phyloP scores from a whole-genome alignment of 768 basidiomycete genomes.

The Boletus rubropictus region DNA sequence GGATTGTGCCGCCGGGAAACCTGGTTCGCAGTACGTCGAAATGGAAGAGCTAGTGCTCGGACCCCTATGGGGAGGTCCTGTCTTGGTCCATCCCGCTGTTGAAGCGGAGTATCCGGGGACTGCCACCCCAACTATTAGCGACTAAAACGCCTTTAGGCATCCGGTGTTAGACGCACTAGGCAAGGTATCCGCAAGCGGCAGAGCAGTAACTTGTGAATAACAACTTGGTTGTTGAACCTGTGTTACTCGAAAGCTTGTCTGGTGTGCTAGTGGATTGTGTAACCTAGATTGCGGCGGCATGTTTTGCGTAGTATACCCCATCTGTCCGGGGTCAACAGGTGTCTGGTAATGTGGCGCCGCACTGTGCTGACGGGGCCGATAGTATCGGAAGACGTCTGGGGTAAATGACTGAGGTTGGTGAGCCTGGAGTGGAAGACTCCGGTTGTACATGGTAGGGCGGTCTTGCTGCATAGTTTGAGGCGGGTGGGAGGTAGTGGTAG shows the following conservation, averaged over 20 bases:
- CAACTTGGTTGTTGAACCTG: conserved; percentile 10
- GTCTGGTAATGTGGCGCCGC: not conserved
- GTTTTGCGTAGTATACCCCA: conserved; percentile 8
- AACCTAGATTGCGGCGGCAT: conserved; percentile 1
- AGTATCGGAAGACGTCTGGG: conserved; percentile 1
- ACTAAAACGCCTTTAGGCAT: not conserved
- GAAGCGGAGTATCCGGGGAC: conserved; percentile 2
- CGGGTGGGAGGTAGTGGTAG: not conserved
- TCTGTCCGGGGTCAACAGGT: conserved; percentile 6
- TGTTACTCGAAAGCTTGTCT: conserved; percentile 3
- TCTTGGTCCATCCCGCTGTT: not conserved
- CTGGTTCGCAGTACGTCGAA: not conserved
- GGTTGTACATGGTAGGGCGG: not conserved
- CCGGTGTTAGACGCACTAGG: conserved; percentile 8
- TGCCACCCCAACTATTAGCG: not conserved
- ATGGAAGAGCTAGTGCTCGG: not conserved
- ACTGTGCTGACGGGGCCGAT: conserved; percentile 1
- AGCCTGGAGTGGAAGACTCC: not conserved
- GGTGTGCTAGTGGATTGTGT: not conserved
- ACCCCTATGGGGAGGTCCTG: not conserved
- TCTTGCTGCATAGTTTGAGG: conserved; percentile 11
- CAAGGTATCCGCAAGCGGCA: not conserved
- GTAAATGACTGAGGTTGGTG: conserved; percentile 1
- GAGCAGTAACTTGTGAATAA: not conserved
- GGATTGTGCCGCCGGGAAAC: not conserved